Base-by-base conservation (phyloP, 139 green algal genomes). In the Dunaliella primolecta region DNA sequence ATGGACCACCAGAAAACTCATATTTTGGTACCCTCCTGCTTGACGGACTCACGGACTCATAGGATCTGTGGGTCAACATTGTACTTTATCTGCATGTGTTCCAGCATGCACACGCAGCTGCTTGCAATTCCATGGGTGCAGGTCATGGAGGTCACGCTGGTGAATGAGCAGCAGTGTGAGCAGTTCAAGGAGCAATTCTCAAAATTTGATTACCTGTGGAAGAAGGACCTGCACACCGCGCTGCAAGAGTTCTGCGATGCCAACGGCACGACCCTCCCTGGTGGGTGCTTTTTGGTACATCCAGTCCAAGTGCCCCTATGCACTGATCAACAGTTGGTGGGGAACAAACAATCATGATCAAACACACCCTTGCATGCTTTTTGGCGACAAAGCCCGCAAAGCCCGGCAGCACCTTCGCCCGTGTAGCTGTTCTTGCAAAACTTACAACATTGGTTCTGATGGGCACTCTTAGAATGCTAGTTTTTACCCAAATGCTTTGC, bases 141-240 rank as follows among this genome's bases (percentile, higher is more conserved):
- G 87, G 91, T 94, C 64, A 89, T 92, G 89, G 46, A 78, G 27
- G 87, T 95, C 23, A 89, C 93, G 7, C 78, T 96, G 3, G 84
- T 86, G 29, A 98, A 96, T 76, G 93, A 96, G 88, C 84, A 80
- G 3, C 88, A 87, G 20, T 98, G 95, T 87, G 89, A 94, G 32
- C 90, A 90, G 20, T 97, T 98, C 89, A 94, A 93, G 83, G 80
- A 88, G 3, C 85, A 93, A 56, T 98, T 93, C 84, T 75, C 87
- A 27, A 89, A 92, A 80, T 97, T 93, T 75, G 90, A 94, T 33
- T 95, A 96, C 91, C 88, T 98, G 27, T 98, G 94, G 94, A 94
- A 90, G 75, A 90, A 91, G 25, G 94, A 98, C 87, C 88, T 96
- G 72, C 81, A 83, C 29, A 35, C 32, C 2, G 29, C 84, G 56